phyloP scores from a whole-genome alignment of 2,329 filamentous ascomycete genomes.

The Colletotrichum noveboracense region DNA sequence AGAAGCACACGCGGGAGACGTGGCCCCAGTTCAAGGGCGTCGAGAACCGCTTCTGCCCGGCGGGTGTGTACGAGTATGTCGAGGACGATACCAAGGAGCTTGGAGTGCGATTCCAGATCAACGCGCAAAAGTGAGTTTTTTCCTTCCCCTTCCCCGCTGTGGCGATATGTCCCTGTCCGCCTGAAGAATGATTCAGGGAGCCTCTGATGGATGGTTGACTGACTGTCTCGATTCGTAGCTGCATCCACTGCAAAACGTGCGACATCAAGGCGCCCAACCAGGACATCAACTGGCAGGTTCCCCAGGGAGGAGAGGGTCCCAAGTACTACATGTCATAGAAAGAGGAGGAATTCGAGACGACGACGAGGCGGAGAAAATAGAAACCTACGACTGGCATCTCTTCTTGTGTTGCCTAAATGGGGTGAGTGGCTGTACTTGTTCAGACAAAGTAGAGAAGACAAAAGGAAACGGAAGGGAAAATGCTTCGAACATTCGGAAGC shows the following conservation, averaged over 20 bases:
- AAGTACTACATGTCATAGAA: constrained; percentile 74
- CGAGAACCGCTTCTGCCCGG: constrained; percentile 96
- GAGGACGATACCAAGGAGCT: constrained; percentile 87
- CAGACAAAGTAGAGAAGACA: not conserved
- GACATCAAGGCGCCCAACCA: constrained; percentile 98
- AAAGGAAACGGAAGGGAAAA: not conserved
- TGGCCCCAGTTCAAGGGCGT: constrained; percentile 90
- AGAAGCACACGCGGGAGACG: constrained; percentile 81
- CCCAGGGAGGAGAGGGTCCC: constrained; percentile 84
- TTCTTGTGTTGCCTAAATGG: not conserved
- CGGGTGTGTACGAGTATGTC: constrained; percentile 97
- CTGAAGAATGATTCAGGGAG: not conserved
- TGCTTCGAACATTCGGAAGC: not conserved
- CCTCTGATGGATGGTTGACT: not conserved
- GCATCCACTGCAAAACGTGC: constrained; percentile 99
- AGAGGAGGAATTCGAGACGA: not conserved
- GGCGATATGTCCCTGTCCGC: not conserved
- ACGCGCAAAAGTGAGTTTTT: constrained; percentile 88
- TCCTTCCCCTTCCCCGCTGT: not conserved
- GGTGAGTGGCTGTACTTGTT: not conserved
- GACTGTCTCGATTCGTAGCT: constrained; percentile 57
- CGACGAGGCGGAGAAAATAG: not conserved
- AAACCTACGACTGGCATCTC: not conserved
- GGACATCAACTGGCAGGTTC: constrained; percentile 97
- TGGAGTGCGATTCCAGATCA: constrained; percentile 96